Evolutionary conservation across 208 protist species (phyloP).

Genomic region (Crithidia sp.): DNA sequence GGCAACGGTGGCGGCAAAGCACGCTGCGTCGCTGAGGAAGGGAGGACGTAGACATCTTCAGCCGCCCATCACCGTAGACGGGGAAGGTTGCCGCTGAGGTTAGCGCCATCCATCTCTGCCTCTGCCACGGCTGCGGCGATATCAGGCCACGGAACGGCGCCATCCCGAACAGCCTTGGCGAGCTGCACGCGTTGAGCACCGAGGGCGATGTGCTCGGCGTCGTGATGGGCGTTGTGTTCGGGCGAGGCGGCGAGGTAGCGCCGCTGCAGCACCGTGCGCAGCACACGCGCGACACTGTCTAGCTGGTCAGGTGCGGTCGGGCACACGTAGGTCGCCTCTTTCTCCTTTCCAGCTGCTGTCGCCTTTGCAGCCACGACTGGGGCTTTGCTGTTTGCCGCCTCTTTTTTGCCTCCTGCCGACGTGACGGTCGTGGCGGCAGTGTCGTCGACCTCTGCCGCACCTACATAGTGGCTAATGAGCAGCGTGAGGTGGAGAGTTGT

Average conservation of each 20-base stretch:
- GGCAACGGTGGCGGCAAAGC: neutral
- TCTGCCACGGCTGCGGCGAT: neutral
- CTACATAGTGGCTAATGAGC: slow-evolving; percentile 27
- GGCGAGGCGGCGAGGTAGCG: neutral
- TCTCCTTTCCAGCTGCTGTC: slow-evolving; percentile 16
- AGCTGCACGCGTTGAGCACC: slow-evolving; percentile 14
- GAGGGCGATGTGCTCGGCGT: neutral
- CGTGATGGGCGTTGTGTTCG: neutral
- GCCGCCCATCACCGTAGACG: neutral
- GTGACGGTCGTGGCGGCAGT: neutral
- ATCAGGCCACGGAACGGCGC: slow-evolving; percentile 20
- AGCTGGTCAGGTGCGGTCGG: slow-evolving; percentile 27
- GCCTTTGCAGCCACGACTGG: neutral
- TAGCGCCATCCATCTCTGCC: neutral
- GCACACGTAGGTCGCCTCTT: slow-evolving; percentile 17
- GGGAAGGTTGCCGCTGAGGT: neutral
- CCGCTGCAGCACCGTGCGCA: slow-evolving; percentile 14
- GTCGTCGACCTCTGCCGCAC: slow-evolving; percentile 8
- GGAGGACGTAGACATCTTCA: slow-evolving; percentile 13
- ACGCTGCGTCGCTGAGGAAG: slow-evolving; percentile 8
- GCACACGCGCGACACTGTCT: slow-evolving; percentile 31
- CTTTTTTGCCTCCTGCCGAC: neutral
- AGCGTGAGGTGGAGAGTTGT: slow-evolving; percentile 34
- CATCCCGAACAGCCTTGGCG: slow-evolving; percentile 30
- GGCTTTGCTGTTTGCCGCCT: slow-evolving; percentile 8